These are phyloP conservation scores for Rhizopogon roseolus DNA, from an alignment of 768 basidiomycete species.

Conservation along the genomic window DNA sequence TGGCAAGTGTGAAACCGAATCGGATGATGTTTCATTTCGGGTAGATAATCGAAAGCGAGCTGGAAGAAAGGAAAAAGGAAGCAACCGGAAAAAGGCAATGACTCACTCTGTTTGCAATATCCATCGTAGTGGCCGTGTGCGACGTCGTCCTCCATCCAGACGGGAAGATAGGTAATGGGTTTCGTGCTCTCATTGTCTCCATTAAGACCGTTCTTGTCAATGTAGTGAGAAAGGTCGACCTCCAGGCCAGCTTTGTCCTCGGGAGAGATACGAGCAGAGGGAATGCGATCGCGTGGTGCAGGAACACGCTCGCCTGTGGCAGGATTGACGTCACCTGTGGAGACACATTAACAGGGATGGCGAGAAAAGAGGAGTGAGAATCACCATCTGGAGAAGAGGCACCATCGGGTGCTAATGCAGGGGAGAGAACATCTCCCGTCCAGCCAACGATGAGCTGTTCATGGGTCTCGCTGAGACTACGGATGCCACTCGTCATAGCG, in stretches of 20 bases:
- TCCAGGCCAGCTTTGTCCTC: slow-evolving; percentile 67
- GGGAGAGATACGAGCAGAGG: slow-evolving; percentile 45
- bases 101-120: slow-evolving; percentile 94
- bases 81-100: not conserved
- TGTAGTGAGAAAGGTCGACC: slow-evolving; percentile 56
- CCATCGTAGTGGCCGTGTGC: slow-evolving; percentile 96
- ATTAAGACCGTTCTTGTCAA: slow-evolving; percentile 22
- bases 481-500: slow-evolving; percentile 93
- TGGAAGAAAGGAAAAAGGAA: not conserved
- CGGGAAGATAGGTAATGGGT: slow-evolving; percentile 67
- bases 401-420: slow-evolving; percentile 23
- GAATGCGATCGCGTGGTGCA: slow-evolving; percentile 32
- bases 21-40: not conserved
- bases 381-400: slow-evolving; percentile 20
- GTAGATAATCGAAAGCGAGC: not conserved
- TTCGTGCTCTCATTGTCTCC: slow-evolving; percentile 42
- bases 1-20: slow-evolving; percentile 6
- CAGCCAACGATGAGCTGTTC: slow-evolving; percentile 92
- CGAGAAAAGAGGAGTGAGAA: not conserved
- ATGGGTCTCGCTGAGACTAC: slow-evolving; percentile 75
- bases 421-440: slow-evolving; percentile 80
- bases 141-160: slow-evolving; percentile 87
- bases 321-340: slow-evolving; percentile 1
- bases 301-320: slow-evolving; percentile 7
- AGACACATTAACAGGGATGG: slow-evolving; percentile 4